Conservation (phyloP, 306 rosid species). For the Dalbergia oliveri region DNA sequence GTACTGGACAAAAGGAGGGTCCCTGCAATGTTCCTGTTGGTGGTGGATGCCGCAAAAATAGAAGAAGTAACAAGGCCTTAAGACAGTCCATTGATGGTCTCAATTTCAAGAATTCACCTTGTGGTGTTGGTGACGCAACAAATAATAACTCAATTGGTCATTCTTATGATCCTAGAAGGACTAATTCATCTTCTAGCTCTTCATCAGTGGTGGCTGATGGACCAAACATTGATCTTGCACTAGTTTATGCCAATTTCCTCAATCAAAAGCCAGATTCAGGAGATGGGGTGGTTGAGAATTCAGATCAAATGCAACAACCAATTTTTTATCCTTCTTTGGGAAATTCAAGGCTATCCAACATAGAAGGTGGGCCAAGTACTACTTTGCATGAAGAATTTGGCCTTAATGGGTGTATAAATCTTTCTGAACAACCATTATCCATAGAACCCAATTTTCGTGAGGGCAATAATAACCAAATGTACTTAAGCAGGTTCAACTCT, state of each 20-base stretch:
- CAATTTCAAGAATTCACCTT: constrained; percentile 38
- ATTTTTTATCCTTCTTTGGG: constrained; percentile 52
- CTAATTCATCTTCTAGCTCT: constrained; percentile 50
- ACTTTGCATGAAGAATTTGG: constrained; percentile 49
- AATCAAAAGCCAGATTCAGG: constrained; percentile 61
- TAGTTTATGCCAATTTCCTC: constrained; percentile 80
- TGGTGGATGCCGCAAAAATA: constrained; percentile 64
- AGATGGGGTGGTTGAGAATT: constrained; percentile 31
- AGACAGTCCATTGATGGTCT: constrained; percentile 46
- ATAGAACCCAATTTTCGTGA: constrained; percentile 34
- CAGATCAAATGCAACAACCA: constrained; percentile 40
- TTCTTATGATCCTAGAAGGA: constrained; percentile 45
- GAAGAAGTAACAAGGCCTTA: constrained; percentile 49
- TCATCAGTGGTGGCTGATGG: constrained; percentile 51
- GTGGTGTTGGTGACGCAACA: constrained; percentile 1
- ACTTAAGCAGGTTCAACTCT: constrained; percentile 52
- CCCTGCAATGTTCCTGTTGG: constrained; percentile 83
- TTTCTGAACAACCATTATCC: constrained; percentile 39
- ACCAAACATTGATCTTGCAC: constrained; percentile 79
- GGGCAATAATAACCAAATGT: constrained; percentile 42
- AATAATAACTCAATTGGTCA: background rate
- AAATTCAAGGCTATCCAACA: constrained; percentile 48
- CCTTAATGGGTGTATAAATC: constrained; percentile 50
- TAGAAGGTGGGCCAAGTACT: constrained; percentile 40
- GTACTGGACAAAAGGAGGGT: constrained; percentile 91